A percentile compares a stretch with the other conserved stretches of the same genome.
Evolutionary conservation across 106 monocot species (phyloP).

Genomic region (Cymbidium sinense): DNA sequence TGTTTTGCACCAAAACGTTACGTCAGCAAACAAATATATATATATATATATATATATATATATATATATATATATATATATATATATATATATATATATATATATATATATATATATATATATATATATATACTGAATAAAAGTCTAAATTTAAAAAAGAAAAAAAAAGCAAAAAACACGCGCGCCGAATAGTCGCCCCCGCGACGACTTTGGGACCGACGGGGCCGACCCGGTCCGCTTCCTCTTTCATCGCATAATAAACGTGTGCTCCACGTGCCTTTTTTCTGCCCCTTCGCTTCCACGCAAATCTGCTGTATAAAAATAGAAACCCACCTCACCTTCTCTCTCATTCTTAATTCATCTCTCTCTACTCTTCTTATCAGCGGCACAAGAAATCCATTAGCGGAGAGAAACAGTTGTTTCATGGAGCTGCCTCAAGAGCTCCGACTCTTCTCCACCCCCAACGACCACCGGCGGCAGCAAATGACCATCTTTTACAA

Average conservation of each 20-base stretch:
- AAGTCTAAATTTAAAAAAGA: too few relatives aligned
- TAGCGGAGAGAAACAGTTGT: not conserved
- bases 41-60: too few relatives aligned
- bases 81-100: too few relatives aligned
- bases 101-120: too few relatives aligned
- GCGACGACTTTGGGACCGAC: not conserved
- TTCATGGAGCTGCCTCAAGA: not conserved
- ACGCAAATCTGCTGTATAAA: not conserved
- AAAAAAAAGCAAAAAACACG: not conserved
- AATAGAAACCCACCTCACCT: not conserved
- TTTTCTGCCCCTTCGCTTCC: not conserved
- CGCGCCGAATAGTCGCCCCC: not conserved
- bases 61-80: too few relatives aligned
- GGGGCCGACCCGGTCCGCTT: not conserved
- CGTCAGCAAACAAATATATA: too few relatives aligned
- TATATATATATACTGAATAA: too few relatives aligned
- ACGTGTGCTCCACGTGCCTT: not conserved
- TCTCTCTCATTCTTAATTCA: not conserved
- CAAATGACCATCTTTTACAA: conserved; percentile 20
- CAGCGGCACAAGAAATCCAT: not conserved
- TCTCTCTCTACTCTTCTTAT: too few relatives aligned
- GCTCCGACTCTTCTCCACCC: not conserved
- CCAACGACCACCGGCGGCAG: conserved; percentile 1
- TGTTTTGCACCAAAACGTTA: too few relatives aligned
- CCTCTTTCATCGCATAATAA: not conserved